Evolutionary conservation across 352 stramenopile genomes (phyloP).

Genomic region (Pythium dissimile): DNA sequence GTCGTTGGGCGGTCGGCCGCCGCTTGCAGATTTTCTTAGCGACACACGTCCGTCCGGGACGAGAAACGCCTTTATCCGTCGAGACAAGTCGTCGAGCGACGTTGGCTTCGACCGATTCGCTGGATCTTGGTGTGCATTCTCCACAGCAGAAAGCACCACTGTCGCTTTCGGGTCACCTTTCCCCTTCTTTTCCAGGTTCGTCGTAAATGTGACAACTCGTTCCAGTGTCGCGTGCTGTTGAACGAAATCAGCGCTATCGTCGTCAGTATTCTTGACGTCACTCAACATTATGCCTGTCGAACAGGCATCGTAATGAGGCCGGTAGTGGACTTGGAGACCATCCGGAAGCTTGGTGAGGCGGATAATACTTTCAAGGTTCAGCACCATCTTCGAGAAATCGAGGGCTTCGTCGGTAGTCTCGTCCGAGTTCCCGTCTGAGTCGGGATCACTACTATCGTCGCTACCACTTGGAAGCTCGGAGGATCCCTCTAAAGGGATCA

Average conservation of each 20-base stretch:
- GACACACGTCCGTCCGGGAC: conserved; percentile 59
- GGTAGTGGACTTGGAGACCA: conserved; percentile 79
- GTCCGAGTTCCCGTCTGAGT: conserved; percentile 37
- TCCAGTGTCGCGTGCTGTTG: conserved; percentile 11
- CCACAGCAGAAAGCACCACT: neutral
- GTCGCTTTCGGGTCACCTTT: conserved; percentile 10
- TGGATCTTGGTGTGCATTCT: neutral
- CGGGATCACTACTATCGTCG: conserved; percentile 35
- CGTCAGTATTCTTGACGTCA: neutral
- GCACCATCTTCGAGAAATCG: conserved; percentile 51
- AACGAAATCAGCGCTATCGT: neutral
- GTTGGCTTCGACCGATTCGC: neutral
- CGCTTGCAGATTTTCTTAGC: conserved; percentile 24
- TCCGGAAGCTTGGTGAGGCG: conserved; percentile 74
- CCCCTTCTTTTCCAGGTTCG: conserved; percentile 16
- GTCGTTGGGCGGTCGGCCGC: conserved; percentile 40
- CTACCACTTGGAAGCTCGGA: conserved; percentile 20
- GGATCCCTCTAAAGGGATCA: conserved; percentile 4
- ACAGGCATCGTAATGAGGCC: conserved; percentile 63
- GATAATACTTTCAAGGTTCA: conserved; percentile 85
- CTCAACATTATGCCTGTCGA: conserved; percentile 14
- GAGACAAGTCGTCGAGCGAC: conserved; percentile 50
- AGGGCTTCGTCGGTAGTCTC: conserved; percentile 32
- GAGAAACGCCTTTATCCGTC: conserved; percentile 66
- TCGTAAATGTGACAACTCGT: conserved; percentile 65